Percentiles rank a stretch among this genome's conserved stretches.
Conservation (phyloP, 306 rosid species). For the Fragaria nilgerrensis region DNA sequence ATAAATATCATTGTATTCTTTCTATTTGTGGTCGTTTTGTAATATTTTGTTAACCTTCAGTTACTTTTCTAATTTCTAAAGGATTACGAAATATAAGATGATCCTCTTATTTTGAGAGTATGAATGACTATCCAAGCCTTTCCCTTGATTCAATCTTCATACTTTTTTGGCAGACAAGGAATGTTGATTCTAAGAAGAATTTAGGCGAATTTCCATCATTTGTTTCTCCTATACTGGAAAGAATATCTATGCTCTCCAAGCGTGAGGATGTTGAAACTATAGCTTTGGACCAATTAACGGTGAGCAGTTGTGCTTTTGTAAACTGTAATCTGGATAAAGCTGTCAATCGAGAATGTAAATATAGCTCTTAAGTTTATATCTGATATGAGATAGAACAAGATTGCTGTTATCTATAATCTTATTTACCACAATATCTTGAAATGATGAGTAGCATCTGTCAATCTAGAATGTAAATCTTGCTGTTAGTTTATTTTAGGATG, state of each 20-base stretch:
- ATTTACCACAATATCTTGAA: neutral
- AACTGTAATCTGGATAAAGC: neutral
- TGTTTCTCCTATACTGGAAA: conserved; percentile 60
- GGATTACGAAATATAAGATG: neutral
- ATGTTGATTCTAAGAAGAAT: conserved; percentile 60
- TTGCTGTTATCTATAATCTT: too few relatives aligned
- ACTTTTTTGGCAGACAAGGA: conserved; percentile 56
- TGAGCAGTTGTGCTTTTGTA: conserved; percentile 27
- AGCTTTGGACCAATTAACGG: conserved; percentile 85
- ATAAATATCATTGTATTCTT: neutral
- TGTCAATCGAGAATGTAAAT: neutral
- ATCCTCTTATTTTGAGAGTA: neutral
- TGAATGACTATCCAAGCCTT: neutral
- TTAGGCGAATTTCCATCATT: conserved; percentile 80
- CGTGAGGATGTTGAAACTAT: conserved; percentile 33
- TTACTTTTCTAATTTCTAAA: neutral
- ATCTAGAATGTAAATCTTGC: conserved; percentile 3
- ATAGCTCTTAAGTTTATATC: neutral
- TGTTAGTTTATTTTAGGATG: neutral
- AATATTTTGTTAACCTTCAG: neutral
- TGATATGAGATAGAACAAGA: neutral
- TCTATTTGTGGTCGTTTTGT: neutral
- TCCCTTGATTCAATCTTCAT: neutral
- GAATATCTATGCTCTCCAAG: conserved; percentile 51
- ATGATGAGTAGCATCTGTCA: neutral